Evolutionary conservation across 768 basidiomycete species (phyloP), one percentile per base, ranked within the genome.

Genomic region (Lentinula sp.): DNA sequence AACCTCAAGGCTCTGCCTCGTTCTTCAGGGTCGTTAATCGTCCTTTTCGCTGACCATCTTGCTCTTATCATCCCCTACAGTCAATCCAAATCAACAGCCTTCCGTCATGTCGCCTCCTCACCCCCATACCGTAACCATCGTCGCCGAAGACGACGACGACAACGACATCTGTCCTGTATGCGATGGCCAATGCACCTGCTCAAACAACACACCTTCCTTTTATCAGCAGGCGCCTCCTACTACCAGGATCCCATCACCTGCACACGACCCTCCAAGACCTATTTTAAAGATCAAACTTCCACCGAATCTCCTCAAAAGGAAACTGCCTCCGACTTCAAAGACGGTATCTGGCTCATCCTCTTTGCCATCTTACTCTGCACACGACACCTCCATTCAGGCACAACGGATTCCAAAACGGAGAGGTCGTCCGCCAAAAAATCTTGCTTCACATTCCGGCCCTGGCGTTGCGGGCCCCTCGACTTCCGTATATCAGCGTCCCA

Each of bases 91-190:
- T 66, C 81, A 78, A 73, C 77, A 80, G 72, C 76, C 83, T 80
- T 73, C 80, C 77, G 64, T 79, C 77, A 85, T 88, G 86, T 77
- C 85, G 79, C 74, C 79, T 84, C 75, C 85, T 84, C 80, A 83
- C 79, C 74, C 83, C 78, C 77, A 84, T 85, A 86, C 85, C 79
- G 76, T 81, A 77, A 82, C 72, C 78, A 68, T 67, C 71, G 76
- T 69, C 74, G 64, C 66, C 64, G 63, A 63, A 39, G 62, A 85
- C 77, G 87, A 89, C 74, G 91, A 92, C 70, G 88, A 90, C 80
- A 83, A 84, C 83, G 87, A 91, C 72, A 91, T 93, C 60, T 93
- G 91, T 73, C 91, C 90, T 7, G 90, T 93, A 65, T 93, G 91
- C 89, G 91, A 93, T 79, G 87, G 88, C 69, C 86, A 90, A 70